Conservation (phyloP, 2,329 filamentous ascomycete species). For the Ophiostoma australiae region DNA sequence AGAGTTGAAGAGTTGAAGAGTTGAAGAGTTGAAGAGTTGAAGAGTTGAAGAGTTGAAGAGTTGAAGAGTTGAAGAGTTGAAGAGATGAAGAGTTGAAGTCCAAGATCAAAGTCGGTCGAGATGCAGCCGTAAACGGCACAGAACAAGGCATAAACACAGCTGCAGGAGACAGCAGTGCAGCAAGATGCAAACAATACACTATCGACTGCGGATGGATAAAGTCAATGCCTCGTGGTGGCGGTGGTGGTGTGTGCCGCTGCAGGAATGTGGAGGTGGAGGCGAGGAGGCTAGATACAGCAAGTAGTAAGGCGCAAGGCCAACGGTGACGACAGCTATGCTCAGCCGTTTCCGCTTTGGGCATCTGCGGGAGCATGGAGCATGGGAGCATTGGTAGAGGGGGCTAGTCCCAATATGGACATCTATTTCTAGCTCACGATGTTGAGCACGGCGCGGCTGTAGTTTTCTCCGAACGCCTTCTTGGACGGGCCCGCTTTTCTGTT, state of each 20-base stretch:
- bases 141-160: background rate
- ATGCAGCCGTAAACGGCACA: too few relatives aligned
- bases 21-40: too few relatives aligned
- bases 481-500: background rate
- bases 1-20: too few relatives aligned
- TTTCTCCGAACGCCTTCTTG: background rate
- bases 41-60: too few relatives aligned
- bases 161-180: background rate
- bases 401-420: background rate
- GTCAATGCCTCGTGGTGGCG: background rate
- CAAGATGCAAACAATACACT: background rate
- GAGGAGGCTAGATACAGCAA: background rate
- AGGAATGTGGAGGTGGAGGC: conserved; percentile 15
- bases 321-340: conserved; percentile 18
- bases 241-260: background rate
- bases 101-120: too few relatives aligned
- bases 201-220: background rate
- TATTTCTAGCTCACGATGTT: background rate
- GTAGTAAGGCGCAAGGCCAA: conserved; percentile 3
- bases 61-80: too few relatives aligned
- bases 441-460: background rate
- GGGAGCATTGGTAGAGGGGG: background rate
- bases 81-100: background rate
- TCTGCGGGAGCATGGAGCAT: background rate
- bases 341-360: conserved; percentile 17